Percentiles rank a stretch among this genome's conserved stretches.
phyloP scores from a whole-genome alignment of 305 asterid genomes.

The Fraxinus velutina region DNA sequence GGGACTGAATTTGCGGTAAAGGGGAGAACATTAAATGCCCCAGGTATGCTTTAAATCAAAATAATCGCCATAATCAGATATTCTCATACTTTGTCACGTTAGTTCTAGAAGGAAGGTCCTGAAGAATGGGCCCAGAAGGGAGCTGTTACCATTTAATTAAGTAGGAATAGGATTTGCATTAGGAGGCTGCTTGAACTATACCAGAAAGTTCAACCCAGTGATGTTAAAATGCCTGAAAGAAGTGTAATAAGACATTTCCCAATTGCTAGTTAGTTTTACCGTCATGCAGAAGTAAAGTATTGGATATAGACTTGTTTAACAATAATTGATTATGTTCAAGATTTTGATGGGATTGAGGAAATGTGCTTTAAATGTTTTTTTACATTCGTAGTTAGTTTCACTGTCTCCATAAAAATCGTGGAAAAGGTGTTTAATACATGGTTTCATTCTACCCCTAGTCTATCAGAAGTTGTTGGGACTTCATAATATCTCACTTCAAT shows the following conservation, averaged over 20 bases:
- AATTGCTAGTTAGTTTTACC: not conserved
- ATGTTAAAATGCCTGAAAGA: not conserved
- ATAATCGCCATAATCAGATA: not conserved
- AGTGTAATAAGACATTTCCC: not conserved
- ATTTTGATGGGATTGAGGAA: not conserved
- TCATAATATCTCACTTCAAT: not conserved
- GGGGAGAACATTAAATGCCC: constrained; percentile 49
- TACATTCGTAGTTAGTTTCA: not conserved
- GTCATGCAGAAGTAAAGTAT: not conserved
- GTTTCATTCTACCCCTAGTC: not conserved
- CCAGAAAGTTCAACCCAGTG: not conserved
- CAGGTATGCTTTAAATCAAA: constrained; percentile 28
- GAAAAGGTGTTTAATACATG: not conserved
- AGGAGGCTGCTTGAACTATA: not conserved
- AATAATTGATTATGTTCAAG: not conserved
- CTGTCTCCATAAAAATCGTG: not conserved
- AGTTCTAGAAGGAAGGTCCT: not conserved
- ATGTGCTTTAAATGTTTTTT: not conserved
- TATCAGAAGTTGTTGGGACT: not conserved
- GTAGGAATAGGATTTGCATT: not conserved
- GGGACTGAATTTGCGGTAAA: constrained; percentile 47
- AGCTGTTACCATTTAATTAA: not conserved
- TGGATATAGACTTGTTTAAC: not conserved
- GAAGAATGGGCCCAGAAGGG: not conserved
- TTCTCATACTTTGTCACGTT: not conserved